Evolutionary conservation across 2,329 filamentous ascomycete genomes (phyloP).

Genomic region (Diaporthe capsici): DNA sequence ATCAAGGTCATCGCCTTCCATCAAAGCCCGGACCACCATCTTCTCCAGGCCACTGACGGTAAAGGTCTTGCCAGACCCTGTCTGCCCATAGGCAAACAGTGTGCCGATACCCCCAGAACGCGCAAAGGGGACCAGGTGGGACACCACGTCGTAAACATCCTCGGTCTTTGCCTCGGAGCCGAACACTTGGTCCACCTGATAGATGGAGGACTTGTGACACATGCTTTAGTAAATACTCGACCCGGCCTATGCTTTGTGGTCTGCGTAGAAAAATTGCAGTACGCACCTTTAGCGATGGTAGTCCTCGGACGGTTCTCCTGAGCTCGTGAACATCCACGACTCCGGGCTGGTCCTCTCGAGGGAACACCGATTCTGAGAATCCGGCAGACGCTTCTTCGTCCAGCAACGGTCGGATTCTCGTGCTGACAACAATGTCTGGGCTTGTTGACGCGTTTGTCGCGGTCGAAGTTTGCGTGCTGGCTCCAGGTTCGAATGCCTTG

Average conservation of each 20-base stretch:
- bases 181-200: background rate
- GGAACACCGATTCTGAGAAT: background rate
- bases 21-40: background rate
- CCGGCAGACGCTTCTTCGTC: background rate
- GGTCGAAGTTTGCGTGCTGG: background rate
- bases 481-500: background rate
- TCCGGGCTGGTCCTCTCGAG: background rate
- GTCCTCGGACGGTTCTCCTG: background rate
- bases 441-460: background rate
- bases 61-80: background rate
- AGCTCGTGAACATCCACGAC: conserved; percentile 7
- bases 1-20: background rate
- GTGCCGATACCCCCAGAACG: background rate
- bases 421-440: background rate
- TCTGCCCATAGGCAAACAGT: background rate
- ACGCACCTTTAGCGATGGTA: background rate
- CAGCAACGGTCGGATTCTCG: background rate
- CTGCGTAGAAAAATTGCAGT: background rate
- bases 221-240: too few relatives aligned
- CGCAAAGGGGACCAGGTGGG: background rate
- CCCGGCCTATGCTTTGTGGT: too few relatives aligned
- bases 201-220: background rate
- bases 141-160: background rate
- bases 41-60: background rate
- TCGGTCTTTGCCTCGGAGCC: background rate